Percentiles rank a stretch among this genome's conserved stretches.
phyloP scores from a whole-genome alignment of 1,284 basidiomycete species.

The Phlebopus sp. region DNA sequence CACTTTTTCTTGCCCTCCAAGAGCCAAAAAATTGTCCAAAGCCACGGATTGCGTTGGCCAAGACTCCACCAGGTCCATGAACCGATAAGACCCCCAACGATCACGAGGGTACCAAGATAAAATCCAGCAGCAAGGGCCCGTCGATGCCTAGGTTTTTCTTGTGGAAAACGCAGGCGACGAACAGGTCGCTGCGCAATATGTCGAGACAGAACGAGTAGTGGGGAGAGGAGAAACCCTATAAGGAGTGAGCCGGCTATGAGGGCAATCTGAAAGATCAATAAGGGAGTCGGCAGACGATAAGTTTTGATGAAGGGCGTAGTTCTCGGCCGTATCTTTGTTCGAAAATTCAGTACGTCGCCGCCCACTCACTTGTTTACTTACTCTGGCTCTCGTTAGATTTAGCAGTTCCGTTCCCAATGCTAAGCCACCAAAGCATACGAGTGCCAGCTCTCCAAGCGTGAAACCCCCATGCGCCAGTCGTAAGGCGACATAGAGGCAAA shows the following conservation, averaged over 20 bases:
- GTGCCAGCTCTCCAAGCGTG: conserved; percentile 89
- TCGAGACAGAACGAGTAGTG: conserved; percentile 88
- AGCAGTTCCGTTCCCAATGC: conserved; percentile 84
- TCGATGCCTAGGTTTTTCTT: conserved; percentile 83
- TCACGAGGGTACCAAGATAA: conserved; percentile 74
- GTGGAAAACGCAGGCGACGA: conserved; percentile 84
- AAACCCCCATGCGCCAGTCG: conserved; percentile 90
- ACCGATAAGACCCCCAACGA: conserved; percentile 86
- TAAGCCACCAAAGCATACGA: conserved; percentile 87
- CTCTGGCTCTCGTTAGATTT: conserved; percentile 78
- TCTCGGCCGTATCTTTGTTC: conserved; percentile 68
- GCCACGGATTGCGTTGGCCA: conserved; percentile 82
- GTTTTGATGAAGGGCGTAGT: conserved; percentile 89
- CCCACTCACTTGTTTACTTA: conserved; percentile 36
- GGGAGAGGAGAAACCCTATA: conserved; percentile 91
- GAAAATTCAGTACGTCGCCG: conserved; percentile 10
- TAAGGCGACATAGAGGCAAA: conserved; percentile 86
- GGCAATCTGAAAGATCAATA: conserved; percentile 91
- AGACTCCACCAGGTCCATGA: conserved; percentile 92
- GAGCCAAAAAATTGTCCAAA: conserved; percentile 79
- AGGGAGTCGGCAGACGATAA: conserved; percentile 89
- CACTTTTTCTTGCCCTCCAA: conserved; percentile 75
- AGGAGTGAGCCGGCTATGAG: conserved; percentile 91
- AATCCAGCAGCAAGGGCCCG: conserved; percentile 85
- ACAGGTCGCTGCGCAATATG: conserved; percentile 91